phyloP scores from a whole-genome alignment of 139 green algal genomes.

The Zygnema cylindricum region DNA sequence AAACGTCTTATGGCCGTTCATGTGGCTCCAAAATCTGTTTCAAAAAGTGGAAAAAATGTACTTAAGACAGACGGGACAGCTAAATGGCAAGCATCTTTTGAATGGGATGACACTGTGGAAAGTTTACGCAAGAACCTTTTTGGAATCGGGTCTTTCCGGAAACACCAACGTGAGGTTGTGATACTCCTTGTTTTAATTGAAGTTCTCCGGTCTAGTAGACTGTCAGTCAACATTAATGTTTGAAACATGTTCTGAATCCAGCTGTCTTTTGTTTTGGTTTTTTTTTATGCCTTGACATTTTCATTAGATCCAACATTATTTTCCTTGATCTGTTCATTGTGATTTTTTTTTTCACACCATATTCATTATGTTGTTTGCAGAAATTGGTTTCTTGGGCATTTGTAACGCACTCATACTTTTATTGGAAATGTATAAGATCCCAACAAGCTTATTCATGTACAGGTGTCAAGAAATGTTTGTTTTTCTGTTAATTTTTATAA shows the following conservation, averaged over 20 bases:
- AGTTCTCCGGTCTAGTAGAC: too few species aligned
- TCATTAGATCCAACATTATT: not conserved
- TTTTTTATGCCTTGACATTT: not conserved
- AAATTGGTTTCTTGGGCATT: too few species aligned
- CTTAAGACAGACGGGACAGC: not conserved
- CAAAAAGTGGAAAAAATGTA: not conserved
- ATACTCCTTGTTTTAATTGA: too few species aligned
- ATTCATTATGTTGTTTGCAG: too few species aligned
- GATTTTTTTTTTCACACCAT: not conserved
- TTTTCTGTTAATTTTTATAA: not conserved
- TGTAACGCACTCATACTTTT: not conserved
- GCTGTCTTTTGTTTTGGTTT: too few species aligned
- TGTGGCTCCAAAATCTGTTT: not conserved
- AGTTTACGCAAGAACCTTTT: slow-evolving; percentile 52
- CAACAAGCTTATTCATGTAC: not conserved
- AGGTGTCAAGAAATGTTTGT: not conserved
- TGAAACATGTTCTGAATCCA: too few species aligned
- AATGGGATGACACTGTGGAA: slow-evolving; percentile 52
- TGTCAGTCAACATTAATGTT: too few species aligned
- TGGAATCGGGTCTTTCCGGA: slow-evolving; percentile 44
- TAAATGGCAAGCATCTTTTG: slow-evolving; percentile 39
- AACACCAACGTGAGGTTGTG: slow-evolving; percentile 57
- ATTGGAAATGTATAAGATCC: not conserved
- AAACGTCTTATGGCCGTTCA: not conserved
- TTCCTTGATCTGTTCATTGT: not conserved